Percentiles rank a stretch among this genome's conserved stretches.
These are phyloP conservation scores for Astragalus membranaceus DNA, from an alignment of 306 rosid species.

Conservation along the genomic window DNA sequence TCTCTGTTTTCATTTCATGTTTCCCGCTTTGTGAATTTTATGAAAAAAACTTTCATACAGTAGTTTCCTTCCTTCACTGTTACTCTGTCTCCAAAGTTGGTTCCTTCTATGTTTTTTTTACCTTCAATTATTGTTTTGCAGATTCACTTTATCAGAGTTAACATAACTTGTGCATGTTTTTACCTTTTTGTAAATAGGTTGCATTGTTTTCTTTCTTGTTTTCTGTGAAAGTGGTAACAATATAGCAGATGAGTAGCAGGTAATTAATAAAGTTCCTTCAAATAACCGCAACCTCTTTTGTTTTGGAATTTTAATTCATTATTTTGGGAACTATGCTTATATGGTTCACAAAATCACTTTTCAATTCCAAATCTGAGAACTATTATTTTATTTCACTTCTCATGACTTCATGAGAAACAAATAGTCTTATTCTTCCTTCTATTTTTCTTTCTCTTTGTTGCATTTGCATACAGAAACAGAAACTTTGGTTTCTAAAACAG, in stretches of 20 bases:
- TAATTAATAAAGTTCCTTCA: constrained; percentile 45
- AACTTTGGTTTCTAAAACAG: not conserved
- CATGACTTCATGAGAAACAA: too few relatives aligned
- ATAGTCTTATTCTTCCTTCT: not conserved
- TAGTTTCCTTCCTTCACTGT: not conserved
- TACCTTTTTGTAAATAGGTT: constrained; percentile 23
- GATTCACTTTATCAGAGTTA: constrained; percentile 4
- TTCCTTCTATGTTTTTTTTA: not conserved
- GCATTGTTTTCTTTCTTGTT: constrained; percentile 35
- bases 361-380: constrained; percentile 33
- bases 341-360: constrained; percentile 8
- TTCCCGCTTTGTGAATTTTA: constrained; percentile 57
- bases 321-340: constrained; percentile 14
- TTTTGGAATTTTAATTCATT: not conserved
- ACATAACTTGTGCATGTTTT: constrained; percentile 16
- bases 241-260: constrained; percentile 43
- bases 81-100: constrained; percentile 8
- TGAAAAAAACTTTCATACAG: constrained; percentile 23
- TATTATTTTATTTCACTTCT: constrained; percentile 26
- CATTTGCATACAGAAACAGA: not conserved
- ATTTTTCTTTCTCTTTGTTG: not conserved
- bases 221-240: constrained; percentile 20
- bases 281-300: constrained; percentile 33
- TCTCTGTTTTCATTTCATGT: constrained; percentile 29
- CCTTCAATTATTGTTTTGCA: constrained; percentile 3